Evolutionary conservation across 352 stramenopile genomes (phyloP), one percentile per base, ranked within the genome.

Genomic region (Globisporangium parvum): DNA sequence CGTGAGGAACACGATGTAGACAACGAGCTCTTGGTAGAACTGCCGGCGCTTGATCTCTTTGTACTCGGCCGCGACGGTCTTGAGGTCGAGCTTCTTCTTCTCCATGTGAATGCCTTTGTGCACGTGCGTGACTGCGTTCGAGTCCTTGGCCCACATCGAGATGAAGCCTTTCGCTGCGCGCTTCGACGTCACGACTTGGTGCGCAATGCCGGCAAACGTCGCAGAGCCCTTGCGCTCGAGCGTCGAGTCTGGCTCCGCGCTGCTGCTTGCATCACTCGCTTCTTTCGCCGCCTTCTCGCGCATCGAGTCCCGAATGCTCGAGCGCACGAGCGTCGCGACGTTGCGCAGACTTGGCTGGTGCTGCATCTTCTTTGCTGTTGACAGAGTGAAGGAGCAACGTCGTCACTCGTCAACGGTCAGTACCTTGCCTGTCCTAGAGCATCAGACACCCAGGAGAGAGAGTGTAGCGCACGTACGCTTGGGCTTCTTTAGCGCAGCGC

Each of bases 81-180:
- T 70, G 10, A 95, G 57, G 40, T 93, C 76, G 24, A 95, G 68
- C 51, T 95, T 95, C 65, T 93, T 95, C 70, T 95, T 95, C 63
- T 95, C 82, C 77, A 95, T 91, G 57, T 92, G 84, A 55, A 95
- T 87, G 9, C 85, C 85, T 31, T 86, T 80, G 75, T 90, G 88
- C 37, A 91, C 68, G 57, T 87, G 71, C 56, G 71, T 67, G 8
- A 70, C 64, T 17, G 68, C 65, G 2, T 53, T 68, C 10, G 65
- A 73, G 51, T 74, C 70, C 45, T 72, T 79, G 35, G 68, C 68
- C 83, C 83, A 93, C 83, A 93, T 91, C 37, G 70, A 74, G 33
- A 91, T 45, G 44, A 94, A 91, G 1, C 80, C 80, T 33, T 67
- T 76, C 0, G 80, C 81, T 4, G 82, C 85, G 17, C 85, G 82